These are phyloP conservation scores for Schoenoplectus triqueter DNA, from an alignment of 202 grass and related monocot genomes.

Conservation along the genomic window DNA sequence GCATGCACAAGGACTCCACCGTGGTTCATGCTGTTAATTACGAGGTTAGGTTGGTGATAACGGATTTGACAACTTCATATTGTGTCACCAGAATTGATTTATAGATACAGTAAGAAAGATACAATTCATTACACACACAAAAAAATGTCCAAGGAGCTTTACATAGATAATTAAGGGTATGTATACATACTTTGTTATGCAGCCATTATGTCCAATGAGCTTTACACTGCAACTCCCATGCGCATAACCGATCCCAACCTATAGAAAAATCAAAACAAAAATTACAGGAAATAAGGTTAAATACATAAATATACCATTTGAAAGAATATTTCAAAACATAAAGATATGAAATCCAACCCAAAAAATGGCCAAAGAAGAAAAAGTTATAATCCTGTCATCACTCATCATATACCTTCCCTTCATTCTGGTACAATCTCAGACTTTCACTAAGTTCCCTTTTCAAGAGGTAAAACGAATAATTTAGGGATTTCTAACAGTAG, in stretches of 20 bases:
- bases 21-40: no score
- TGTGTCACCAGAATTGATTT: neutral
- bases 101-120: neutral
- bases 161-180: neutral
- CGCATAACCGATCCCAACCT: conserved; percentile 93
- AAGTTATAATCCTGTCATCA: neutral
- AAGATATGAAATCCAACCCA: neutral
- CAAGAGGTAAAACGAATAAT: neutral
- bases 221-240: conserved; percentile 90
- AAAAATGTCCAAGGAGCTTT: conserved; percentile 16
- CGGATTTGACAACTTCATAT: conserved; percentile 69
- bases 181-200: conserved; percentile 71
- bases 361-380: neutral
- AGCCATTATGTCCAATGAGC: conserved; percentile 93
- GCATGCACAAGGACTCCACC: no score
- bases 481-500: neutral
- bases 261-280: conserved; percentile 40
- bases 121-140: neutral
- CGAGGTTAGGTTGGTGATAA: conserved; percentile 35
- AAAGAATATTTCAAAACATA: conserved; percentile 30
- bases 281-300: neutral
- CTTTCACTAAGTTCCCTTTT: neutral
- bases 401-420: neutral
- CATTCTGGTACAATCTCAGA: conserved; percentile 27
- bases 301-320: neutral